phyloP scores from a whole-genome alignment of 345 rosid genomes.

The Brassica carinata region DNA sequence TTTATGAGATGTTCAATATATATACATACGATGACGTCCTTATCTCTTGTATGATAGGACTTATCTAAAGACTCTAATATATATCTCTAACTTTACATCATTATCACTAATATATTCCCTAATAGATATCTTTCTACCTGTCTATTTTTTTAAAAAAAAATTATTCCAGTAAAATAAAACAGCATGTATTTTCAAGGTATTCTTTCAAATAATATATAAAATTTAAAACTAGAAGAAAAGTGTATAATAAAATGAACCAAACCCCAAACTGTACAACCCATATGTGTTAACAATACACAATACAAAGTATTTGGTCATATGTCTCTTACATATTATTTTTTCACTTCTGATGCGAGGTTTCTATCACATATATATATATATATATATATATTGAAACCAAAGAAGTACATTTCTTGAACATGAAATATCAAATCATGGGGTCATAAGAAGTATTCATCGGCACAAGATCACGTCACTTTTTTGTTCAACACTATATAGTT shows the following conservation, averaged over 20 bases:
- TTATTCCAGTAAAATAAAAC: not conserved
- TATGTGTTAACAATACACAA: not conserved
- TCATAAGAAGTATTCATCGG: not conserved
- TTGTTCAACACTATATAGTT: not conserved
- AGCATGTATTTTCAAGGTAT: not conserved
- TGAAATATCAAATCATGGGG: not conserved
- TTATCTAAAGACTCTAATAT: not conserved
- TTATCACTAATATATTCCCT: too few species aligned
- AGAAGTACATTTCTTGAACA: not conserved
- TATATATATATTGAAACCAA: not conserved
- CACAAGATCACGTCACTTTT: not conserved
- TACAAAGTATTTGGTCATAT: not conserved
- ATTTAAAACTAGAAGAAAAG: not conserved
- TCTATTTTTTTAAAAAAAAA: not conserved
- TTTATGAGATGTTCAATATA: not conserved
- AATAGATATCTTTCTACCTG: not conserved
- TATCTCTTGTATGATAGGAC: not conserved
- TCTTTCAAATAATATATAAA: too few species aligned
- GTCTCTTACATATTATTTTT: not conserved
- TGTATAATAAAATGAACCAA: not conserved
- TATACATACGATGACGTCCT: not conserved
- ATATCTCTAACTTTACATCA: not conserved
- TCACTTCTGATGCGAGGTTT: not conserved
- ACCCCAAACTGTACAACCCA: not conserved
- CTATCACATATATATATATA: not conserved